These are phyloP conservation scores for Hymenoscyphus repandus DNA, from an alignment of 2,329 filamentous ascomycete genomes.

Conservation along the genomic window DNA sequence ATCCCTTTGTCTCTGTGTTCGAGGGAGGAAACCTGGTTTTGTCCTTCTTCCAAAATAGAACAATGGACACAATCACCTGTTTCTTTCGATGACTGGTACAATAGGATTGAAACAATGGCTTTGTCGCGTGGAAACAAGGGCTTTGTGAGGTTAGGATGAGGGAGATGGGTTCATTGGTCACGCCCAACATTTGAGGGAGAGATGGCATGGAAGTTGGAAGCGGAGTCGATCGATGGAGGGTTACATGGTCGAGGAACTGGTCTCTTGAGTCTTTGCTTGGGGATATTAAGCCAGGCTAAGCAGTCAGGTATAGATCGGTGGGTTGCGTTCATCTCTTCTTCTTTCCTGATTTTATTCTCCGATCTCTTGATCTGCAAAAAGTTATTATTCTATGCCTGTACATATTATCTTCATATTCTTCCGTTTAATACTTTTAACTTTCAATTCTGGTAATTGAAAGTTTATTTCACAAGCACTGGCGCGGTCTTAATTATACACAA, in stretches of 20 bases:
- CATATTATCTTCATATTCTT: background rate
- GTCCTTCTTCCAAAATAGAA: background rate
- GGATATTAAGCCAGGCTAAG: background rate
- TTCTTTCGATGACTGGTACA: background rate
- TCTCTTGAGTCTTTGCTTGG: background rate
- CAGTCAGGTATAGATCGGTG: background rate
- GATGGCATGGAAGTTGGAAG: background rate
- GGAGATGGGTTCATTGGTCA: too few species aligned
- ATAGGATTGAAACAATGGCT: background rate
- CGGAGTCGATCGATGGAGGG: background rate
- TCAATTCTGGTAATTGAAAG: background rate
- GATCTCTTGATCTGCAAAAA: background rate
- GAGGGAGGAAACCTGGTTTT: background rate
- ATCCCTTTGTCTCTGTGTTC: background rate
- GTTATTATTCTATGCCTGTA: background rate
- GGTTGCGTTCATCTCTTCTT: background rate
- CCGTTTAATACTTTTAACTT: background rate
- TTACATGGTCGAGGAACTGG: background rate
- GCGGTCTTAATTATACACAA: background rate
- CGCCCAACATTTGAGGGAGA: background rate
- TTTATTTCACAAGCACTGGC: background rate
- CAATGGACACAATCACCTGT: background rate
- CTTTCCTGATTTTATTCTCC: background rate
- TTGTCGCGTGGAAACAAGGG: background rate
- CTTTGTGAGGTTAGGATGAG: too few species aligned